phyloP scores from a whole-genome alignment of 2,329 filamentous ascomycete genomes.

The Dactylellina haptotyla region DNA sequence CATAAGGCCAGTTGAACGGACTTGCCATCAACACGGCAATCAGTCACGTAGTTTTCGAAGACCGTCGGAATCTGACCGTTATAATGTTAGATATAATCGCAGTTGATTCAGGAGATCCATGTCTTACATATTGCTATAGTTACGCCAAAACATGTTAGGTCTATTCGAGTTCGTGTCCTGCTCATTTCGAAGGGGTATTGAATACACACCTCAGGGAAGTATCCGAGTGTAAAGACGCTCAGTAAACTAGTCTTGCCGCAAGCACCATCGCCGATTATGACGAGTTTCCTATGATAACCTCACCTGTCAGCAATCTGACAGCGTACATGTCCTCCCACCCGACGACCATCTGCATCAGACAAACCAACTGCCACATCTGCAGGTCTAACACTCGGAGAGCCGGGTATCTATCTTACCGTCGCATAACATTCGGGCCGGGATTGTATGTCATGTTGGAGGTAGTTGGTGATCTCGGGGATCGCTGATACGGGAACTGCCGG shows the following conservation, averaged over 20 bases:
- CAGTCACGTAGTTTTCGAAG: slow-evolving; percentile 99
- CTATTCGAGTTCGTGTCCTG: slow-evolving; percentile 56
- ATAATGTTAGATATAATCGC: slow-evolving; percentile 49
- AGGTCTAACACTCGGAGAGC: slow-evolving; percentile 4
- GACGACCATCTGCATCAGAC: slow-evolving; percentile 1
- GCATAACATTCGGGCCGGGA: slow-evolving; percentile 69
- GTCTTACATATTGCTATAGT: slow-evolving; percentile 49
- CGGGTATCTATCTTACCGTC: slow-evolving; percentile 70
- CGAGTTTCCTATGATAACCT: slow-evolving; percentile 77
- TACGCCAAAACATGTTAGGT: background rate
- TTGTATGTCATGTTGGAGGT: slow-evolving; percentile 63
- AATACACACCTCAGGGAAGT: slow-evolving; percentile 89
- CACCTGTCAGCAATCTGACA: slow-evolving; percentile 31
- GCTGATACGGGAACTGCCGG: background rate
- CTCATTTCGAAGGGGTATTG: slow-evolving; percentile 2
- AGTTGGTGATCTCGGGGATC: background rate
- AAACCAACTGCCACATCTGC: background rate
- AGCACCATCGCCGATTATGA: slow-evolving; percentile 96
- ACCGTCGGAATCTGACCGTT: slow-evolving; percentile 83
- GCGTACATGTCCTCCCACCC: no score
- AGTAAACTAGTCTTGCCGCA: slow-evolving; percentile 98
- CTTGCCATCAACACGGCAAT: slow-evolving; percentile 93
- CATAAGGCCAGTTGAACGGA: slow-evolving; percentile 97
- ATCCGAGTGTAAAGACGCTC: slow-evolving; percentile 96
- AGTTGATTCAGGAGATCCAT: background rate